These are phyloP conservation scores for Citrus inodora DNA, from an alignment of 345 rosid species.

Conservation along the genomic window DNA sequence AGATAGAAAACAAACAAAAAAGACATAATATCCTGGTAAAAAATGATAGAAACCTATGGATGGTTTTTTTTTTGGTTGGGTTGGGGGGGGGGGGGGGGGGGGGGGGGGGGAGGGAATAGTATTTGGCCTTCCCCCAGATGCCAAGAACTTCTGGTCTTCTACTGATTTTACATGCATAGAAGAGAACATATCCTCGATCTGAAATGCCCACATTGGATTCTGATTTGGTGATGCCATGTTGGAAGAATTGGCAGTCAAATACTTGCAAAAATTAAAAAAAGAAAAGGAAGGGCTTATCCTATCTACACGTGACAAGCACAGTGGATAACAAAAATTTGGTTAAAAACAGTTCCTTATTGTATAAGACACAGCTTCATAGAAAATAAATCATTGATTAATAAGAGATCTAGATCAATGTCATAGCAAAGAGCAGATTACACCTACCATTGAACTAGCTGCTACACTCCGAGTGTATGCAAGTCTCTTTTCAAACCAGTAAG, in stretches of 20 bases:
- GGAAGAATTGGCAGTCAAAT: not conserved
- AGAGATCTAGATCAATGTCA: conserved; percentile 5
- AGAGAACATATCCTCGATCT: not conserved
- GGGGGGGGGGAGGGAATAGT: not conserved
- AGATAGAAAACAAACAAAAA: not conserved
- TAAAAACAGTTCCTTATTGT: not conserved
- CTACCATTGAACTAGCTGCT: conserved; percentile 94
- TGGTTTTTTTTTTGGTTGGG: not conserved
- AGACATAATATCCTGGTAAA: not conserved
- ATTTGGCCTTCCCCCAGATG: not conserved
- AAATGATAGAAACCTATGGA: not conserved
- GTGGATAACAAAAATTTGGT: not conserved
- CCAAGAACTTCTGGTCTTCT: not conserved
- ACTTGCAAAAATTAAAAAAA: not conserved
- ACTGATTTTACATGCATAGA: not conserved
- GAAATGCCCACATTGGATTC: not conserved
- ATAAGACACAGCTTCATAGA: not conserved
- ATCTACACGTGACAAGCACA: not conserved
- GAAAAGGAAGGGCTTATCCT: not conserved
- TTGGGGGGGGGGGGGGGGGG: too few species aligned
- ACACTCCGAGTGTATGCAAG: conserved; percentile 95
- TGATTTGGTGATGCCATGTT: not conserved
- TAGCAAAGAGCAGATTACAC: conserved; percentile 13
- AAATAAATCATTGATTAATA: not conserved
- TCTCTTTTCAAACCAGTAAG: conserved; percentile 99